A percentile compares a stretch with the other conserved stretches of the same genome.
phyloP scores from a whole-genome alignment of 139 green algal species.

The Chlorella sp. region DNA sequence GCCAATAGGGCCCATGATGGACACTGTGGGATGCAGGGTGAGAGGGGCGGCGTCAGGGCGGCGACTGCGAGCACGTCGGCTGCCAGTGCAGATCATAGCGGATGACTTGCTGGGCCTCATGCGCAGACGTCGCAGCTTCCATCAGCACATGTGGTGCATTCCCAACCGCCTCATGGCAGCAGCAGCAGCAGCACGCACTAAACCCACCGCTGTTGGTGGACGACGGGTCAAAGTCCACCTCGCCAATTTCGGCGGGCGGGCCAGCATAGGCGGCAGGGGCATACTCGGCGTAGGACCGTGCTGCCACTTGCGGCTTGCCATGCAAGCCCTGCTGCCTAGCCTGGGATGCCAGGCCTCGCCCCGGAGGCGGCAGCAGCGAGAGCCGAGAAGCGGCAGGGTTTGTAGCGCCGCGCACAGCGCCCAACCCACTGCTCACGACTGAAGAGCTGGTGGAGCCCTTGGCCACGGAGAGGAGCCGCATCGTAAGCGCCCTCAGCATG shows the following conservation, averaged over 20 bases:
- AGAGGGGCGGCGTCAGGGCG: not conserved
- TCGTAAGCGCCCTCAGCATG: no score
- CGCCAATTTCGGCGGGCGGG: not conserved
- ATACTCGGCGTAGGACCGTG: not conserved
- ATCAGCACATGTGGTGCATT: not conserved
- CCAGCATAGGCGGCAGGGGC: not conserved
- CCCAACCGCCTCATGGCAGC: not conserved
- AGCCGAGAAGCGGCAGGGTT: no score
- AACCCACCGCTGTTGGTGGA: constrained; percentile 9
- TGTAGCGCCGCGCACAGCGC: no score
- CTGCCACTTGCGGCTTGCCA: not conserved
- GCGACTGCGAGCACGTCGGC: not conserved
- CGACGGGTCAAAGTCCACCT: constrained; percentile 26
- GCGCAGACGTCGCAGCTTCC: not conserved
- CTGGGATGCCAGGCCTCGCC: no score
- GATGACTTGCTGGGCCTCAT: no score
- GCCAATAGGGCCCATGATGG: constrained; percentile 42
- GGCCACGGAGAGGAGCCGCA: no score
- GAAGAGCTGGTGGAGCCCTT: no score
- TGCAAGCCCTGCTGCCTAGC: no score
- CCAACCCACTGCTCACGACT: no score
- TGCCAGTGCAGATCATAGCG: not conserved
- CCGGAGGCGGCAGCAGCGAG: no score
- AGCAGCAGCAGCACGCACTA: not conserved
- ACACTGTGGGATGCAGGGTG: not conserved